Percentiles rank a stretch among this genome's conserved stretches.
These are phyloP conservation scores for Xerocomus amazonicus DNA, from an alignment of 1,284 basidiomycete genomes.

Conservation along the genomic window DNA sequence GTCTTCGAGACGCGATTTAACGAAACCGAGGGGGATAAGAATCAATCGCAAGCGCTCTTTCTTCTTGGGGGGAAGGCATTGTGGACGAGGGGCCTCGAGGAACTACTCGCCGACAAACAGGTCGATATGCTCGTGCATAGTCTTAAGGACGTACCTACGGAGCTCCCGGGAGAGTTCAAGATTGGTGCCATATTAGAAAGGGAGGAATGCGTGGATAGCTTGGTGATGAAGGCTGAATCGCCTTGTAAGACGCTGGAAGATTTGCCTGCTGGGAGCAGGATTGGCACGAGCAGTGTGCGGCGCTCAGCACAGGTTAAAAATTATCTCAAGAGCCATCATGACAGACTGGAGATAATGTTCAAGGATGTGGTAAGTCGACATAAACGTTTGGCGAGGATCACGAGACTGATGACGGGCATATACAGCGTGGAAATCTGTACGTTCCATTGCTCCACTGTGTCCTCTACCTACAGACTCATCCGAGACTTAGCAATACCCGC, in stretches of 20 bases:
- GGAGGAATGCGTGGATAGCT: constrained; percentile 86
- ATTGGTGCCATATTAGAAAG: constrained; percentile 85
- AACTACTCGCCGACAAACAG: constrained; percentile 63
- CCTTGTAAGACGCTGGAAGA: constrained; percentile 78
- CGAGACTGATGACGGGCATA: constrained; percentile 5
- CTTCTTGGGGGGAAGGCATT: constrained; percentile 83
- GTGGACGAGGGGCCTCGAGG: constrained; percentile 96
- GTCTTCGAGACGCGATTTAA: constrained; percentile 79
- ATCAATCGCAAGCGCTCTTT: constrained; percentile 80
- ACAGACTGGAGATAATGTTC: constrained; percentile 56
- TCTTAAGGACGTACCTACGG: constrained; percentile 93
- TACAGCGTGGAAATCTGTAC: constrained; percentile 77
- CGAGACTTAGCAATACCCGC: constrained; percentile 70
- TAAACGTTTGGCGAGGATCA: neutral
- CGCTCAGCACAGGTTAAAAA: constrained; percentile 89
- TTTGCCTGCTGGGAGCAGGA: constrained; percentile 82
- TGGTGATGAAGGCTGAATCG: constrained; percentile 83
- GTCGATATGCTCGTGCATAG: constrained; percentile 95
- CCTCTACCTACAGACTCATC: constrained; percentile 7
- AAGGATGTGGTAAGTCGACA: constrained; percentile 77
- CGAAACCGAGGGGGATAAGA: constrained; percentile 89
- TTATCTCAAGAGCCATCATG: constrained; percentile 57
- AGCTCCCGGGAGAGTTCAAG: constrained; percentile 79
- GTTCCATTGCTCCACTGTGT: constrained; percentile 12
- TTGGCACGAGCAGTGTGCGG: constrained; percentile 93